These are phyloP conservation scores for Mariannaea elegans DNA, from an alignment of 2,329 filamentous ascomycete species.

Conservation along the genomic window DNA sequence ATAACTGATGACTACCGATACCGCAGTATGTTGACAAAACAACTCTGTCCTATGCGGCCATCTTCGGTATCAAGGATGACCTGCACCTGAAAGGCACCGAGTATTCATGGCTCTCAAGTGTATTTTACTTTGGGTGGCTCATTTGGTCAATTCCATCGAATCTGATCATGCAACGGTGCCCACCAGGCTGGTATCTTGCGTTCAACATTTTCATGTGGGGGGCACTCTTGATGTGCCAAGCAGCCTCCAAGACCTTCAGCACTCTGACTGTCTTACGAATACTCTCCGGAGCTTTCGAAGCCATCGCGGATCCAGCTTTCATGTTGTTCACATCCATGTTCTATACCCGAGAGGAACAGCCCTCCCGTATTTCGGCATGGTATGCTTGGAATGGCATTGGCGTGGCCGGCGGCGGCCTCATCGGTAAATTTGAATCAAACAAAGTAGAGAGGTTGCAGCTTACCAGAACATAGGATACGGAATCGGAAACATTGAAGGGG, in stretches of 20 bases:
- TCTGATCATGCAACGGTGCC: conserved; percentile 43
- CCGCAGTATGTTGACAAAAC: too few species aligned
- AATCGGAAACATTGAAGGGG: accelerated
- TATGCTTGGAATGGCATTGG: conserved; percentile 44
- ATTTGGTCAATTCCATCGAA: conserved; percentile 49
- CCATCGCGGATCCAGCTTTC: conserved; percentile 56
- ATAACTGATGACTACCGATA: too few species aligned
- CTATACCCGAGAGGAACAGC: conserved; percentile 45
- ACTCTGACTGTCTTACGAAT: conserved; percentile 54
- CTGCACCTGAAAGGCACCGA: conserved; percentile 49
- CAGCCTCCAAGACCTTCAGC: conserved; percentile 50
- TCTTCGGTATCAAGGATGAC: conserved; percentile 34
- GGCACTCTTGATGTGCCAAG: conserved; percentile 51
- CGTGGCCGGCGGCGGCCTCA: too few species aligned
- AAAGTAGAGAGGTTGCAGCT: conserved; percentile 38
- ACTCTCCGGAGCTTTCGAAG: conserved; percentile 56
- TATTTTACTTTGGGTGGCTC: conserved; percentile 60
- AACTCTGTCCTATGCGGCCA: conserved; percentile 30
- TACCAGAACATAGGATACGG: conserved; percentile 34
- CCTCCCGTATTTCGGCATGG: conserved; percentile 44
- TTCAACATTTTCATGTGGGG: conserved; percentile 45
- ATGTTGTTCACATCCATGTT: conserved; percentile 56
- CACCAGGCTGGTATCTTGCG: conserved; percentile 44
- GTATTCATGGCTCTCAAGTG: conserved; percentile 70
- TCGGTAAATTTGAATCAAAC: too few species aligned